Evolutionary conservation across 345 rosid genomes (phyloP).

Genomic region (Ceriops decandra): DNA sequence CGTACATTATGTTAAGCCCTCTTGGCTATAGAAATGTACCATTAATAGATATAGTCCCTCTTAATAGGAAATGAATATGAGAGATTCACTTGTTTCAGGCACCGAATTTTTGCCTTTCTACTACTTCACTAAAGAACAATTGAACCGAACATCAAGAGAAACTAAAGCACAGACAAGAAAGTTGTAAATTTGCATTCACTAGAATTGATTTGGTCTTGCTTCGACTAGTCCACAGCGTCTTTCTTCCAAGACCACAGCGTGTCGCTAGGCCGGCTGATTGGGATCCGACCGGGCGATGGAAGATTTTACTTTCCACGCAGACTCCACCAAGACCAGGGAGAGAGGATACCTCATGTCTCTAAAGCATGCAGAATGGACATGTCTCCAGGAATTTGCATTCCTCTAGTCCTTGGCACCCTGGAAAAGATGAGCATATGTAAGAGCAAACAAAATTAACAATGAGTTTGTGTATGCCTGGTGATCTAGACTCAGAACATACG

Average conservation of each 20-base stretch:
- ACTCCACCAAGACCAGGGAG: slow-evolving; percentile 15
- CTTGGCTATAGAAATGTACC: too few relatives aligned
- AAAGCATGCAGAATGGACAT: slow-evolving; percentile 14
- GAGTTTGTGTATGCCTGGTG: too few relatives aligned
- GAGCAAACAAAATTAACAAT: slow-evolving; percentile 8
- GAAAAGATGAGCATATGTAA: slow-evolving; percentile 40
- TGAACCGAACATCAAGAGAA: too few relatives aligned
- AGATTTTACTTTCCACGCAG: slow-evolving; percentile 30
- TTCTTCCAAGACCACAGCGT: slow-evolving; percentile 51
- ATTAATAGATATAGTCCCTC: too few relatives aligned
- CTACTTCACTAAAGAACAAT: too few relatives aligned
- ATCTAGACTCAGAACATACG: too few relatives aligned
- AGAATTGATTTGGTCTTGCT: background rate
- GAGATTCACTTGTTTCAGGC: too few relatives aligned
- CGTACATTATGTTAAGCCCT: too few relatives aligned
- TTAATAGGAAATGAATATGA: too few relatives aligned
- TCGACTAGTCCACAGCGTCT: slow-evolving; percentile 46
- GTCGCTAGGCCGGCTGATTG: slow-evolving; percentile 48
- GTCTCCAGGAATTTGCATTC: slow-evolving; percentile 47
- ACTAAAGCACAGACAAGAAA: too few relatives aligned
- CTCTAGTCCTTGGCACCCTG: slow-evolving; percentile 30
- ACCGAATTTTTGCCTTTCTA: too few relatives aligned
- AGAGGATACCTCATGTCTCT: slow-evolving; percentile 9
- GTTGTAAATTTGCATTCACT: too few relatives aligned
- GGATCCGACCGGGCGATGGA: slow-evolving; percentile 32